Percentiles rank a stretch among this genome's conserved stretches.
Evolutionary conservation across 2,329 filamentous ascomycete species (phyloP).

Genomic region (Trichophyton simii): DNA sequence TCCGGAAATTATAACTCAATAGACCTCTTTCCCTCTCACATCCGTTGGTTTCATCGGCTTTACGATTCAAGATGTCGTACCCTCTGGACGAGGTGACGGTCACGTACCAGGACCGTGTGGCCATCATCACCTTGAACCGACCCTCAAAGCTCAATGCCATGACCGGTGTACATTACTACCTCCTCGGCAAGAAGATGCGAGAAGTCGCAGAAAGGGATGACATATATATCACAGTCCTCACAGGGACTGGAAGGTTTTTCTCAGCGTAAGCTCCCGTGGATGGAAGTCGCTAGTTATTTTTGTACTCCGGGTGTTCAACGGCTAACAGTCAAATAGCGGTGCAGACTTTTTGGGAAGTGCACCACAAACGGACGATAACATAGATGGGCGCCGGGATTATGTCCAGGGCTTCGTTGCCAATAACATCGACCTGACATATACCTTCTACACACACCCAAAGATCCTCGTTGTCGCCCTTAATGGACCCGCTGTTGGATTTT

Average conservation of each 20-base stretch:
- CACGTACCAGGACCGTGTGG: slow-evolving; percentile 55
- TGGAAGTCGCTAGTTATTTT: too few relatives aligned
- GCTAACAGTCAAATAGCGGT: slow-evolving; percentile 41
- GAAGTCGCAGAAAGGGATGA: slow-evolving; percentile 69
- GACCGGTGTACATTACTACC: slow-evolving; percentile 59
- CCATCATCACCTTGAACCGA: slow-evolving; percentile 77
- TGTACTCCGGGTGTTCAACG: too few relatives aligned
- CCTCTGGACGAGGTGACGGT: slow-evolving; percentile 40
- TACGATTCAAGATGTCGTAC: not conserved
- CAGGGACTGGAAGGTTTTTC: slow-evolving; percentile 69
- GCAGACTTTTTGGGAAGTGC: slow-evolving; percentile 58
- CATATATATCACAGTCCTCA: slow-evolving; percentile 71
- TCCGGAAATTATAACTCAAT: not conserved
- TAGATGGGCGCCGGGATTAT: slow-evolving; percentile 44
- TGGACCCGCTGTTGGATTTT: slow-evolving; percentile 78
- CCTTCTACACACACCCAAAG: slow-evolving; percentile 89
- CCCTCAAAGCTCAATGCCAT: slow-evolving; percentile 81
- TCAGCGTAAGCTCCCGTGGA: slow-evolving; percentile 52
- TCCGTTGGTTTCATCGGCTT: not conserved
- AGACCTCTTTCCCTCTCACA: not conserved
- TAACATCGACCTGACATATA: slow-evolving; percentile 80
- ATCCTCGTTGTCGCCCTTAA: slow-evolving; percentile 85
- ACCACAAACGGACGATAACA: slow-evolving; percentile 27
- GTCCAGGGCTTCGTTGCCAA: slow-evolving; percentile 63
- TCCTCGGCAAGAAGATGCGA: slow-evolving; percentile 57